These are phyloP conservation scores for Annulohypoxylon stygium DNA, from an alignment of 495 filamentous ascomycete species.

Conservation along the genomic window DNA sequence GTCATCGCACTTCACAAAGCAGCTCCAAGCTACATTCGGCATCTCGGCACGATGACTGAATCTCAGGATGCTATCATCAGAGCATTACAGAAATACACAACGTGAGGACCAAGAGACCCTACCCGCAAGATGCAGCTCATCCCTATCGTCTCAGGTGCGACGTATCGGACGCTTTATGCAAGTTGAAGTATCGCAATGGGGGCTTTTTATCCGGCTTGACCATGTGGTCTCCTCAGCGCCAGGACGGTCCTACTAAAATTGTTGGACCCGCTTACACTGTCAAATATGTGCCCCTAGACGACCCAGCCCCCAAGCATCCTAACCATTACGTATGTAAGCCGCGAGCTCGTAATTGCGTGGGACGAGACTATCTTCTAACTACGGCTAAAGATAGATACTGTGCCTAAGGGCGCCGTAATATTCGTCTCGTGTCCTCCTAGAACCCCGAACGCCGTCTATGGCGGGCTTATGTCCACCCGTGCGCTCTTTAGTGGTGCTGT, in stretches of 20 bases:
- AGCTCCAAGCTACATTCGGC: constrained; percentile 9
- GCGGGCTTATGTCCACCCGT: constrained; percentile 70
- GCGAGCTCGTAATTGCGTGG: neutral
- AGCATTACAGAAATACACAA: constrained; percentile 58
- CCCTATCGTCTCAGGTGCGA: constrained; percentile 55
- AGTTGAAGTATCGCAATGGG: constrained; percentile 64
- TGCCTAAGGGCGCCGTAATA: constrained; percentile 65
- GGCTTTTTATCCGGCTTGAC: constrained; percentile 70
- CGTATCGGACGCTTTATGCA: constrained; percentile 63
- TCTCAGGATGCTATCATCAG: constrained; percentile 54
- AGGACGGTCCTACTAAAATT: constrained; percentile 66
- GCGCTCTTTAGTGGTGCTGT: constrained; percentile 62
- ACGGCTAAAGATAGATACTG: constrained; percentile 63
- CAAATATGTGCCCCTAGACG: constrained; percentile 62
- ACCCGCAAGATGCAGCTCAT: neutral
- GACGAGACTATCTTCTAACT: neutral
- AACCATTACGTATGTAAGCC: constrained; percentile 62
- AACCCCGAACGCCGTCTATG: constrained; percentile 69
- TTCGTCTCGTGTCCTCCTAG: constrained; percentile 68
- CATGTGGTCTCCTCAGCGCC: constrained; percentile 68
- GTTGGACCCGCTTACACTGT: constrained; percentile 71
- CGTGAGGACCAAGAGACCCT: constrained; percentile 48
- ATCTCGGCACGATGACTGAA: constrained; percentile 36
- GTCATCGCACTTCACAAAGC: neutral
- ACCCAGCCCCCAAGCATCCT: constrained; percentile 59